Percentiles rank a stretch among this genome's conserved stretches.
Conservation (phyloP, 2,329 filamentous ascomycete genomes). For the Domatiomyces globalis region DNA sequence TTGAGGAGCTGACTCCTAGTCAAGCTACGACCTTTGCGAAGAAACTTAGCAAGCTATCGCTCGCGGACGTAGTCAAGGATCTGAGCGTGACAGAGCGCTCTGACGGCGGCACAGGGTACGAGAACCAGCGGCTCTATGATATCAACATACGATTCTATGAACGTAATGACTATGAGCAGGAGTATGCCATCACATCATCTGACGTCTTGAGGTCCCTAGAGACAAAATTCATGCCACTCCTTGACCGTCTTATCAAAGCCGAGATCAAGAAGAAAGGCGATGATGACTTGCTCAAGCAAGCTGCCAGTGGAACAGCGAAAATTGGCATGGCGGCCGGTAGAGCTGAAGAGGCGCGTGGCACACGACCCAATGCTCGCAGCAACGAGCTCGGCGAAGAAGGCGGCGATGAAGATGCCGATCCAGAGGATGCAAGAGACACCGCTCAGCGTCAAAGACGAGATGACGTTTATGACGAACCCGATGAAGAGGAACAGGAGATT, state of each 20-base stretch:
- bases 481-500: constrained; percentile 71
- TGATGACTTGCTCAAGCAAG: constrained; percentile 40
- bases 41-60: constrained; percentile 70
- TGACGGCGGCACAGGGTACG: constrained; percentile 52
- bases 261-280: constrained; percentile 68
- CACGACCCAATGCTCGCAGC: constrained; percentile 36
- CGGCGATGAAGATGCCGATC: constrained; percentile 63
- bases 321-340: constrained; percentile 51
- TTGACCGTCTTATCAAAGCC: constrained; percentile 56
- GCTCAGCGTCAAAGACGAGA: constrained; percentile 53
- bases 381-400: constrained; percentile 36
- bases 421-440: constrained; percentile 49
- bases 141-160: constrained; percentile 75
- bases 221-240: constrained; percentile 56
- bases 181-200: constrained; percentile 65
- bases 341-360: constrained; percentile 37
- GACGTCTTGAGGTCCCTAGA: constrained; percentile 75
- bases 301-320: constrained; percentile 59
- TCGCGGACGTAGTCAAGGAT: constrained; percentile 71
- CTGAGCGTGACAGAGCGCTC: constrained; percentile 68
- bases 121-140: constrained; percentile 70
- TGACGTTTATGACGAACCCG: constrained; percentile 69
- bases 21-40: constrained; percentile 75
- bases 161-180: constrained; percentile 63
- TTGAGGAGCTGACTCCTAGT: constrained; percentile 52